Evolutionary conservation across 306 rosid species (phyloP), one percentile per base, ranked within the genome.

Genomic region (Vachellia pachyceras): DNA sequence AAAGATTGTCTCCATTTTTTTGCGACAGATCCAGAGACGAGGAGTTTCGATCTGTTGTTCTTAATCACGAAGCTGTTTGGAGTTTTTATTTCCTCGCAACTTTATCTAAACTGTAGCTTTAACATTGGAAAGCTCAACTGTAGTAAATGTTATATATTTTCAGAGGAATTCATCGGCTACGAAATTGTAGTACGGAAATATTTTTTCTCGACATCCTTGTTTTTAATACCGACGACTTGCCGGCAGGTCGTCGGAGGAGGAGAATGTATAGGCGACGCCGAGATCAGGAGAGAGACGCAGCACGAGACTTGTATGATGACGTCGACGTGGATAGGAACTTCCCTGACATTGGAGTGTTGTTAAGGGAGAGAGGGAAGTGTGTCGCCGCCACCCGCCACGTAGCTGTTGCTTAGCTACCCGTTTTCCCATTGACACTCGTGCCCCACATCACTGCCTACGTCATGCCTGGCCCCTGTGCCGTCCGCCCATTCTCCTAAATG

Each of bases 31-130:
- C 55, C 39, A 42, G 77, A 63, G 75, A 86, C 87, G 42, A 40
- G 15, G 45, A 13, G 82, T 85, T 86, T 69, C 76, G 23, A 42
- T 76, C 82, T 84, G 91, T 84, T 82, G 89, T 88, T 86, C 68
- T 44, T 3, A 58, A n/a, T 52, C 20, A 64, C 0, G 22, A 58
- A 72, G 42, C 77, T 78, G 55, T 49, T 0, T 69, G n/a, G 18
- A 23, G 50, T 68, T 86, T 79, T 73, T 71, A 15, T 61, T 44
- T 77, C n/a, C 25, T 11, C n/a, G 3, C 39, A 0, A 33, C 20
- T 14, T 6, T 13, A 3, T 29, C 15, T 5, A 5, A 63, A 5
- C 22, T 44, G 74, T 69, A 11, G 74, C 35, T 69, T 49, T 6
- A 40, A 69, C 29, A 5, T 69, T 5, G 55, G 55, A 58, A 13